These are phyloP conservation scores for Falciphora oryzae DNA, from an alignment of 2,329 filamentous ascomycete species.

Conservation along the genomic window DNA sequence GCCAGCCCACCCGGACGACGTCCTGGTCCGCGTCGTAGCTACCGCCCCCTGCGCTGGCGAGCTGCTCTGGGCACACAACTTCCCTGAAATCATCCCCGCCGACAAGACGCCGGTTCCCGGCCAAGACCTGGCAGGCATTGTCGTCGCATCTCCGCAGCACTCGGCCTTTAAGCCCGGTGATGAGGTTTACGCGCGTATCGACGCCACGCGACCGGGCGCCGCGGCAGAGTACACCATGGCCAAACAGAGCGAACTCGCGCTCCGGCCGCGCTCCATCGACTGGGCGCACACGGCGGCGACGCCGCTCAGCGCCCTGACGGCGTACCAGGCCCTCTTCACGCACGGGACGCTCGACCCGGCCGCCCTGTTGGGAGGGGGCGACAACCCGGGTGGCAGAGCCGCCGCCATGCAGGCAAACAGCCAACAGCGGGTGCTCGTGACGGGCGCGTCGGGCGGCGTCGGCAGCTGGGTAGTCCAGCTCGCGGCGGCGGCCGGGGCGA, in stretches of 20 bases:
- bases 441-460: conserved; percentile 33
- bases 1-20: conserved; percentile 20
- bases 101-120: conserved; percentile 22
- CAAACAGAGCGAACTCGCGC: conserved; percentile 26
- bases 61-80: conserved; percentile 23
- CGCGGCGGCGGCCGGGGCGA: conserved; percentile 28
- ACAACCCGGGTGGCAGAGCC: background rate
- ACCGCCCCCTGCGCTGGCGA: conserved; percentile 26
- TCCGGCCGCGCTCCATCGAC: conserved; percentile 25
- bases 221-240: conserved; percentile 25
- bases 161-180: conserved; percentile 28
- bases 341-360: conserved; percentile 26
- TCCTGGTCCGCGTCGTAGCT: conserved; percentile 26
- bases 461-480: conserved; percentile 35
- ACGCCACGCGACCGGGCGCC: conserved; percentile 21
- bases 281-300: conserved; percentile 31
- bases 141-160: conserved; percentile 23
- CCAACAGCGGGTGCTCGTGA: conserved; percentile 29
- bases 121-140: conserved; percentile 32
- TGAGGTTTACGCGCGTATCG: conserved; percentile 26
- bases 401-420: conserved; percentile 23
- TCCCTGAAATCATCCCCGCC: conserved; percentile 19
- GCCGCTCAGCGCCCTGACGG: conserved; percentile 35
- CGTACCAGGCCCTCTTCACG: conserved; percentile 33
- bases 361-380: conserved; percentile 22